Evolutionary conservation across 1,139 yeast genomes (phyloP).

Genomic region (Hyphopichia wangnamkhiaoensis): DNA sequence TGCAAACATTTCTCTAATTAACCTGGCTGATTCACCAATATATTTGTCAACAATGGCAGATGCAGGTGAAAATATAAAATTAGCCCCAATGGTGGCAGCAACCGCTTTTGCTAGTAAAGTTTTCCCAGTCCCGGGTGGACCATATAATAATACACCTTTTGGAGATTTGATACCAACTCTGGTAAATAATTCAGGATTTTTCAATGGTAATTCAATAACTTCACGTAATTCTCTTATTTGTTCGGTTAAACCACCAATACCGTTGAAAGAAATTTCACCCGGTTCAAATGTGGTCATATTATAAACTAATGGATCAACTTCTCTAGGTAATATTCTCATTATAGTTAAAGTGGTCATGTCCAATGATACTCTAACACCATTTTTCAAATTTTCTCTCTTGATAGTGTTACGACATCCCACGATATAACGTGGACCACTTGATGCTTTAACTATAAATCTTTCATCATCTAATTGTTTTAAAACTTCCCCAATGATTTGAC

Average conservation of each 20-base stretch:
- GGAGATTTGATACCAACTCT: constrained; percentile 98
- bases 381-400: constrained; percentile 77
- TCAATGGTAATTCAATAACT: constrained; percentile 94
- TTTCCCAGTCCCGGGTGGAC: constrained; percentile 99
- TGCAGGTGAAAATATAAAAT: constrained; percentile 96
- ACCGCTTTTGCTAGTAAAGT: constrained; percentile 96
- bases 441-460: constrained; percentile 93
- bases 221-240: constrained; percentile 96
- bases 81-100: constrained; percentile 98
- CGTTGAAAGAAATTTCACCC: constrained; percentile 91
- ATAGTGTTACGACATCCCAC: constrained; percentile 97
- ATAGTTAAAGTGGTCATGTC: constrained; percentile 98
- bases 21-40: constrained; percentile 96
- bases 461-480: constrained; percentile 95
- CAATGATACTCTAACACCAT: constrained; percentile 93
- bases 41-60: constrained; percentile 98
- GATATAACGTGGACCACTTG: constrained; percentile 96
- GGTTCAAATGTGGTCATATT: constrained; percentile 98
- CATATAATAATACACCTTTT: constrained; percentile 93
- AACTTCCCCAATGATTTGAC: constrained; percentile 97
- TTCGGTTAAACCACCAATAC: constrained; percentile 95
- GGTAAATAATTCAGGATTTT: constrained; percentile 93
- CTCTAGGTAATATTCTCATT: constrained; percentile 96
- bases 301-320: constrained; percentile 96
- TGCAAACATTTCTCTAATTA: constrained; percentile 97